Base-by-base conservation (phyloP, 2,329 filamentous ascomycete species). In the Pseudogymnoascus sp. region DNA sequence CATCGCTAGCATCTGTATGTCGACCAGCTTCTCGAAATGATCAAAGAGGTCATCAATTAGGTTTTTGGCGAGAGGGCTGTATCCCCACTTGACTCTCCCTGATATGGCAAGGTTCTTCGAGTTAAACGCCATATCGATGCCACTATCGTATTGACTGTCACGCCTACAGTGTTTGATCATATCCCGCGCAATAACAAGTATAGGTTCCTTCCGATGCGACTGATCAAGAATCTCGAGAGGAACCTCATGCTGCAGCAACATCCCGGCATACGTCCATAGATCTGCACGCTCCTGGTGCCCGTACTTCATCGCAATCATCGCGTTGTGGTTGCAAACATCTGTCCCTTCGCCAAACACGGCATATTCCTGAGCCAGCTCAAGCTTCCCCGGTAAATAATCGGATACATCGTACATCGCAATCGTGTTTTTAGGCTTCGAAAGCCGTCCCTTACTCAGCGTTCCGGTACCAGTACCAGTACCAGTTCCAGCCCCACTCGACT, bases 291-390 rank as follows among this genome's bases (percentile, higher is more conserved):
- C 90, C 12, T 80, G 74, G 67, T 85, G 83, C 4, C 88, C 90
- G 68, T 88, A 82, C 66, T 85, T 86, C 68, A 86, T 81, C 7
- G 93, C 93, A 54, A 96, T 86, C 1, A 77, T 77, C 7, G 92
- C 90, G 73, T 99, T 99, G 70, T 96, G 88, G 51, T 84, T 80
- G 74, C 93, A 97, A 3, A 96, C 86, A 39, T 88, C 83, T n/a
- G 86, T 83, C 0, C 89, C 88, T 66, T 92, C 86, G 3, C 92
- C 92, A 73, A 95, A 93, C 12, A 97, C 89, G 23, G 83, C 83
- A 75, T 97, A 99, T 68, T 89, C 84, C 64, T 85, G 79, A 1
- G 92, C 95, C 66, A 97, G 82, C 63, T 86, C 81, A 65, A 82
- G 82, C 73, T 92, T 95, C 2, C 90, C 89, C 0, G 93, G 93